Evolutionary conservation across 768 basidiomycete species (phyloP).

Genomic region (Myochromella boudieri): DNA sequence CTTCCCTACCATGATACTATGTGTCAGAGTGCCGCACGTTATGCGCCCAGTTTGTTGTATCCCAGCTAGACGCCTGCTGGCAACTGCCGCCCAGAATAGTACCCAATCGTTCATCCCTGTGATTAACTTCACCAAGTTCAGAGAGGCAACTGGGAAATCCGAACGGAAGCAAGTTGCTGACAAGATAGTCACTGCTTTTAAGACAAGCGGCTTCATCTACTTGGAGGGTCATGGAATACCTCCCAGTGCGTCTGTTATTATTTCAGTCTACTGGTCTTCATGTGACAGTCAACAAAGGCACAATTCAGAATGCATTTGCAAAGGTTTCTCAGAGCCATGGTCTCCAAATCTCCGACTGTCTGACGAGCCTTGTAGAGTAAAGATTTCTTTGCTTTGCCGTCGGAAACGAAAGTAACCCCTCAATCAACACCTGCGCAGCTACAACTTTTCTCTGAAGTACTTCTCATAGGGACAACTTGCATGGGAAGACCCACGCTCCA

Average conservation of each 20-base stretch:
- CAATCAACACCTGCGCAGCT: no score
- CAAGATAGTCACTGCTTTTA: slow-evolving; percentile 76
- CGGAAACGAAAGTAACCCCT: slow-evolving; percentile 52
- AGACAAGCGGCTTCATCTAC: slow-evolving; percentile 80
- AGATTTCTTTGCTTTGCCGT: slow-evolving; percentile 69
- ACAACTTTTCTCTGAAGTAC: no score
- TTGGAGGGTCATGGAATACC: slow-evolving; percentile 73
- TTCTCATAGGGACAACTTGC: slow-evolving; percentile 62
- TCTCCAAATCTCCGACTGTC: not conserved
- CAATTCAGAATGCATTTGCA: slow-evolving; percentile 58
- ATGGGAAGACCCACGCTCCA: slow-evolving; percentile 85
- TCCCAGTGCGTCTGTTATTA: slow-evolving; percentile 27
- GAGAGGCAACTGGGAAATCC: slow-evolving; percentile 41
- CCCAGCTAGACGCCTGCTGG: slow-evolving; percentile 23
- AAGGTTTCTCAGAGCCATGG: slow-evolving; percentile 46
- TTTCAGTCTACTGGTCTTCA: not conserved
- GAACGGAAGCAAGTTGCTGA: slow-evolving; percentile 66
- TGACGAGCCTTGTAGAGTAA: slow-evolving; percentile 53
- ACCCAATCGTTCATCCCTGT: slow-evolving; percentile 64
- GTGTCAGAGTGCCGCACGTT: slow-evolving; percentile 21
- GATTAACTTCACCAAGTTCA: slow-evolving; percentile 75
- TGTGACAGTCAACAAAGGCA: slow-evolving; percentile 25
- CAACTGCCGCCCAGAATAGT: slow-evolving; percentile 23
- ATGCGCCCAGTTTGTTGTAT: slow-evolving; percentile 15
- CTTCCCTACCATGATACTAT: slow-evolving; percentile 22